Conservation (phyloP, 140 eudicot species). For the Bidens hawaiensis region DNA sequence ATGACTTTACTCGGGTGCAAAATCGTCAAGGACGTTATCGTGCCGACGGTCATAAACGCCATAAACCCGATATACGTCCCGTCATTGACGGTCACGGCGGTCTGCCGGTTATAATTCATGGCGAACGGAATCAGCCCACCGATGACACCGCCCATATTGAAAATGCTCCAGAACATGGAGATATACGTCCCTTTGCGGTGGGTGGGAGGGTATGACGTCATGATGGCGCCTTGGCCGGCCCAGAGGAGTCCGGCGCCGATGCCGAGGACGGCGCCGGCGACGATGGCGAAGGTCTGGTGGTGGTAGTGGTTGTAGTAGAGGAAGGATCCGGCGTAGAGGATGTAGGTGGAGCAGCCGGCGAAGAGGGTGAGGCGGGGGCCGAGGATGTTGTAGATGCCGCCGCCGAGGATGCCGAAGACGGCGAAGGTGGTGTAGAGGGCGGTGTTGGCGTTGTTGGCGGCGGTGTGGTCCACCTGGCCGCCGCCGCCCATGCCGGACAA, state of each 20-base stretch:
- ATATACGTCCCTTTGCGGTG: conserved; percentile 75
- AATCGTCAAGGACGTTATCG: conserved; percentile 47
- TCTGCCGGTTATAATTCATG: conserved; percentile 48
- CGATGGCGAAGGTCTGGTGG: conserved; percentile 59
- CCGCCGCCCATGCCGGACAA: conserved; percentile 98
- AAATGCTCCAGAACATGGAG: conserved; percentile 84
- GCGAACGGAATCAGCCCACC: conserved; percentile 86
- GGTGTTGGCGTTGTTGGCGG: conserved; percentile 89
- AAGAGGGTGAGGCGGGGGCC: conserved; percentile 79
- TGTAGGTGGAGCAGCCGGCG: conserved; percentile 75
- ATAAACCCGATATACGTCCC: conserved; percentile 93
- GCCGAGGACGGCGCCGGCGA: conserved; percentile 82
- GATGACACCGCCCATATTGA: conserved; percentile 91
- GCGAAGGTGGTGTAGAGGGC: conserved; percentile 98
- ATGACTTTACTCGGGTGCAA: conserved; percentile 78
- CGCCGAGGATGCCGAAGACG: conserved; percentile 82
- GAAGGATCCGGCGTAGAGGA: conserved; percentile 80
- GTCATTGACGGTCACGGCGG: conserved; percentile 74
- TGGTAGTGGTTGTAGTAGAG: conserved; percentile 78
- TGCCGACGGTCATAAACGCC: conserved; percentile 83
- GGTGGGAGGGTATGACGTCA: conserved; percentile 86
- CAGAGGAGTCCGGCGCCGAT: conserved; percentile 92
- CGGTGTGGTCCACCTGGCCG: conserved; percentile 91
- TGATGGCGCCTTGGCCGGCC: conserved; percentile 95
- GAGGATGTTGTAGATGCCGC: conserved; percentile 87